Base-by-base conservation (phyloP, 129 eudicot genomes). In the Mikania micrantha region DNA sequence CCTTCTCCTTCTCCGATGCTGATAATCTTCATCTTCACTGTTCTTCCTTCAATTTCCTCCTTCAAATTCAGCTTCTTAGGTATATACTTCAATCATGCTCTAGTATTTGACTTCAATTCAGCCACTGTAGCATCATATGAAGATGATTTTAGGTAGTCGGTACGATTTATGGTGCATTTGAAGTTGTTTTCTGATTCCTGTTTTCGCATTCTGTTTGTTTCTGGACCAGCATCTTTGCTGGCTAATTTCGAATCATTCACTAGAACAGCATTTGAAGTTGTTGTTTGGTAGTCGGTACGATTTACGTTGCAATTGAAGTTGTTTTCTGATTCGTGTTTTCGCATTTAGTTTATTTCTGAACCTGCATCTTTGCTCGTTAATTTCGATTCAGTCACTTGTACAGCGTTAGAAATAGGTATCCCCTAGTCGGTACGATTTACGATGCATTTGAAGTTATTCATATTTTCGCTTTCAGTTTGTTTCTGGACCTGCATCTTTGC, bases 101-200 rank as follows among this genome's bases (percentile, higher is more conserved):
- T 27, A 11, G 3, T 8, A 7, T 42, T 74, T 74, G 67, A 74
- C 73, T 42, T 56, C 39, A 67, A 74, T 56, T 74, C 73, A 66
- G 41, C 66, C 40, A 74, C 67, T 66, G 27, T n/a, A 32, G 6
- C 36, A 32, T 5, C 36, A 32, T 32, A 3, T 32, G 36, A 1
- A 32, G 36, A 3, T 32, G 36, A 3, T 32, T 32, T 32, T 4
- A 5, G 6, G 36, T 32, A 32, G 6, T 4, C 36, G 36, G 4
- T 32, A 32, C 36, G 36, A 32, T 32, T 28, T 2, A 28, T 4
- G 32, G 4, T 28, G 32, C 32, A 28, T 28, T 32, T 32, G 36
- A 32, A 32, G 36, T 32, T 32, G 1, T 4, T 28, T n/a, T n/a
- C n/a, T n/a, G n/a, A n/a, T n/a, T n/a, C n/a, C n/a, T n/a, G n/a